Evolutionary conservation across 148 eudicot species (phyloP).

Genomic region (Rheum nobile): DNA sequence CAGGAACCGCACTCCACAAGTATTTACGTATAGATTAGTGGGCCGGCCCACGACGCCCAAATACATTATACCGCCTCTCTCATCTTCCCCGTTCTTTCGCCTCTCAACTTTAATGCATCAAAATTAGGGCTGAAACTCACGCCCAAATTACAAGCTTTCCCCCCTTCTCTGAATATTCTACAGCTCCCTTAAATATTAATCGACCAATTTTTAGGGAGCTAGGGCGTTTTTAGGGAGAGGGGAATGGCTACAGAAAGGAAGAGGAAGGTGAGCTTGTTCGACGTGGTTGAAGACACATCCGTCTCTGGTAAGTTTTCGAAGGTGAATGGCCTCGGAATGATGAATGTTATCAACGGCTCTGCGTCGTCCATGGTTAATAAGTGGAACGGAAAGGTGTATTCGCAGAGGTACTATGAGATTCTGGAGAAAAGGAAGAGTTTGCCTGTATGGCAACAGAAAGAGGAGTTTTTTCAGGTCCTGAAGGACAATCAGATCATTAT

Average conservation of each 20-base stretch:
- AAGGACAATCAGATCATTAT: conserved; percentile 52
- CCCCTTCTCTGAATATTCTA: neutral
- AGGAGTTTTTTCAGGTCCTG: conserved; percentile 60
- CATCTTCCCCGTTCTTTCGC: neutral
- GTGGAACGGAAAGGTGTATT: conserved; percentile 68
- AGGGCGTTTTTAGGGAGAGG: neutral
- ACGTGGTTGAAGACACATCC: conserved; percentile 62
- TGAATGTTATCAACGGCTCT: conserved; percentile 8
- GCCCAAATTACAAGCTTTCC: neutral
- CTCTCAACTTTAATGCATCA: neutral
- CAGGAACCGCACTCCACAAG: no score
- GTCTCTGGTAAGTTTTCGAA: conserved; percentile 20
- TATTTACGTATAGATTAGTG: no score
- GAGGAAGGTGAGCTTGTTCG: conserved; percentile 87
- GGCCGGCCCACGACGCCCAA: neutral
- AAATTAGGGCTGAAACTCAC: neutral
- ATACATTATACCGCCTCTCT: neutral
- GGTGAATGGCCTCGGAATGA: conserved; percentile 23
- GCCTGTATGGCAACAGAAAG: conserved; percentile 95
- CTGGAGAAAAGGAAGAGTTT: conserved; percentile 77
- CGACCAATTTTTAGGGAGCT: neutral
- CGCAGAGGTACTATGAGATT: conserved; percentile 62
- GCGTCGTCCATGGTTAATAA: conserved; percentile 28
- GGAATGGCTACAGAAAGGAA: conserved; percentile 82
- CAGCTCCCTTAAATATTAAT: neutral